Conservation (phyloP, 2,329 filamentous ascomycete genomes). For the Ophiostoma novo-ulmi region DNA sequence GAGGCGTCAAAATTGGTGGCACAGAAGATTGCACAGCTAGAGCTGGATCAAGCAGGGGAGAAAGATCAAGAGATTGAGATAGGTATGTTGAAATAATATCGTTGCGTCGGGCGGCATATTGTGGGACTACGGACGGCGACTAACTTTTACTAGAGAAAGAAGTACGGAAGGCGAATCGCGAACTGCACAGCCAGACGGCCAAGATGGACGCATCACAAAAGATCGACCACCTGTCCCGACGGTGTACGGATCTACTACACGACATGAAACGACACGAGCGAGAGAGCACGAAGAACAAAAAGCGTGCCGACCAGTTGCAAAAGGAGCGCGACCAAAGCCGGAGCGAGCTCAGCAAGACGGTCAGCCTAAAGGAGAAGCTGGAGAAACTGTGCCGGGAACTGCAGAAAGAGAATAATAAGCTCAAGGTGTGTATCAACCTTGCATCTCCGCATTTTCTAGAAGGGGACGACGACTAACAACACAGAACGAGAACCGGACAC, state of each 20-base stretch:
- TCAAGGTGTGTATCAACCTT: constrained; percentile 60
- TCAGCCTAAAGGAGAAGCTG: constrained; percentile 88
- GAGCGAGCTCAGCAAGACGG: constrained; percentile 83
- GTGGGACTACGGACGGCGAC: background rate
- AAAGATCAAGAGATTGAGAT: constrained; percentile 96
- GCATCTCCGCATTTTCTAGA: no score
- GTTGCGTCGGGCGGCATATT: no score
- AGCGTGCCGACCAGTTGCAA: constrained; percentile 85
- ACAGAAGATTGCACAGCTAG: constrained; percentile 90
- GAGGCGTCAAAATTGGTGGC: constrained; percentile 89
- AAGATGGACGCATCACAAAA: constrained; percentile 91
- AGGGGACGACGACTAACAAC: background rate
- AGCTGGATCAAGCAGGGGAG: constrained; percentile 86
- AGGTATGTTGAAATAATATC: constrained; percentile 47
- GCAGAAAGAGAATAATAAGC: constrained; percentile 94
- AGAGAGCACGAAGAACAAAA: constrained; percentile 93
- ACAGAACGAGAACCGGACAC: constrained; percentile 81
- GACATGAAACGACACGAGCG: constrained; percentile 95
- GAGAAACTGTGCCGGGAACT: constrained; percentile 94
- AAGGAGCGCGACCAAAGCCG: constrained; percentile 92
- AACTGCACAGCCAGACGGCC: constrained; percentile 79
- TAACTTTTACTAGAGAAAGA: constrained; percentile 66
- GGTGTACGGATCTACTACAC: constrained; percentile 82
- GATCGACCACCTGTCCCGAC: constrained; percentile 83
- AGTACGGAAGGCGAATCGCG: constrained; percentile 88